Percentiles rank a stretch among this genome's conserved stretches.
phyloP scores from a whole-genome alignment of 2,329 filamentous ascomycete genomes.

The Diplodia intermedia region DNA sequence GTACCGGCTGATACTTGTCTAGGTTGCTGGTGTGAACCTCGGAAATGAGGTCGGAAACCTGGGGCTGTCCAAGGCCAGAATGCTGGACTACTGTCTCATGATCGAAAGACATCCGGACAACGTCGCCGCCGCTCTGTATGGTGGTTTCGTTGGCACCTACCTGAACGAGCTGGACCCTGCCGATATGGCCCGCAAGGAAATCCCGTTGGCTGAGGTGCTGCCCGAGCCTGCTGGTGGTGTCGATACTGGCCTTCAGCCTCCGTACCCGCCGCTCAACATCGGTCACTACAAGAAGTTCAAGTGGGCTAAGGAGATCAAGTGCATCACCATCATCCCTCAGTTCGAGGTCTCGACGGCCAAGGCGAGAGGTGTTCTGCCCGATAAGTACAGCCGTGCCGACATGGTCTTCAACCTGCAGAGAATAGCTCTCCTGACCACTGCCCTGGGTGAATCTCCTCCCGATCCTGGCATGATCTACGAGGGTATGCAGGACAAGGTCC shows the following conservation, averaged over 20 bases:
- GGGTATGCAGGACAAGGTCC: slow-evolving; percentile 98
- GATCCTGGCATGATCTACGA: slow-evolving; percentile 94
- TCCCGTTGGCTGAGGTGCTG: slow-evolving; percentile 91
- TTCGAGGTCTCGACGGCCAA: slow-evolving; percentile 96
- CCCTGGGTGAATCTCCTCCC: slow-evolving; percentile 86
- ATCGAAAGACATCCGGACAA: slow-evolving; percentile 66
- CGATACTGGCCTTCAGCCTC: slow-evolving; percentile 86
- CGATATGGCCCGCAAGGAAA: slow-evolving; percentile 89
- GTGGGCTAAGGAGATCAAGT: slow-evolving; percentile 95
- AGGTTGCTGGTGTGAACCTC: slow-evolving; percentile 84
- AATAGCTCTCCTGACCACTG: slow-evolving; percentile 87
- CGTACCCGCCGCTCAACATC: slow-evolving; percentile 88
- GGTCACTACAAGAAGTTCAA: slow-evolving; percentile 96
- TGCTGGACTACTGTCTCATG: slow-evolving; percentile 98
- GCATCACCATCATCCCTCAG: slow-evolving; percentile 92
- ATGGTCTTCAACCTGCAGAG: slow-evolving; percentile 96
- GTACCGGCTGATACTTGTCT: slow-evolving; percentile 28
- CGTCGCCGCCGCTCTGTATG: slow-evolving; percentile 91
- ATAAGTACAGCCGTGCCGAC: slow-evolving; percentile 78
- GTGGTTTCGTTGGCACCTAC: slow-evolving; percentile 96
- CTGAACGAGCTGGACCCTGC: slow-evolving; percentile 89
- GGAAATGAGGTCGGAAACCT: slow-evolving; percentile 88
- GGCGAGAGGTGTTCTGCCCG: slow-evolving; percentile 83
- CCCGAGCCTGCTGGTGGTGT: slow-evolving; percentile 88
- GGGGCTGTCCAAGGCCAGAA: slow-evolving; percentile 75